Evolutionary conservation across 305 asterid species (phyloP).

Genomic region (Euphrasia arctica): DNA sequence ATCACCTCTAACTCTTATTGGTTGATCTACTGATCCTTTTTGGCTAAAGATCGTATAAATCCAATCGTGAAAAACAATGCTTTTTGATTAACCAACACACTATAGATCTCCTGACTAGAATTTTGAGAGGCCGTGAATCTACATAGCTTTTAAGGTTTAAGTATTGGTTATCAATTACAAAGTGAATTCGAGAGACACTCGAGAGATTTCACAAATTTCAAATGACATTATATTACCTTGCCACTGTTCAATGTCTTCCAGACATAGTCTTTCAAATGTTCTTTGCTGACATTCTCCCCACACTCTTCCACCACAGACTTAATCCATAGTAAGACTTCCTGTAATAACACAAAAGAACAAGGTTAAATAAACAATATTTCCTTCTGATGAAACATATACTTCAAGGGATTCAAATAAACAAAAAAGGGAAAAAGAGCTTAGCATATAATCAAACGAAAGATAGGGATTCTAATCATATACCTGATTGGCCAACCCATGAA

Average conservation of each 20-base stretch:
- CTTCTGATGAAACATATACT: not conserved
- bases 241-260: conserved; percentile 90
- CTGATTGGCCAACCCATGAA: conserved; percentile 96
- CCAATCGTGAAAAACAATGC: not conserved
- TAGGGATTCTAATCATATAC: conserved; percentile 24
- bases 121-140: not conserved
- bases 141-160: not conserved
- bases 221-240: conserved; percentile 44
- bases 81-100: not conserved
- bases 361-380: conserved; percentile 6
- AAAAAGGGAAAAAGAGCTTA: not conserved
- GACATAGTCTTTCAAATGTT: conserved; percentile 65
- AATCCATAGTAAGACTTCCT: conserved; percentile 89
- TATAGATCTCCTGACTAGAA: not conserved
- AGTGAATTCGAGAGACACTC: conserved; percentile 16
- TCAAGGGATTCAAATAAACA: not conserved
- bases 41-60: not conserved
- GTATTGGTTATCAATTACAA: not conserved
- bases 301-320: conserved; percentile 83
- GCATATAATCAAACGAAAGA: too few species aligned
- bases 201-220: conserved; percentile 17
- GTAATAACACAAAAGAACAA: conserved; percentile 23
- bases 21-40: not conserved
- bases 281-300: conserved; percentile 80
- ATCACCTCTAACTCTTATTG: not conserved